Evolutionary conservation across 2,329 filamentous ascomycete species (phyloP), one percentile per base, ranked within the genome.

Genomic region (Xylaria multiplex): DNA sequence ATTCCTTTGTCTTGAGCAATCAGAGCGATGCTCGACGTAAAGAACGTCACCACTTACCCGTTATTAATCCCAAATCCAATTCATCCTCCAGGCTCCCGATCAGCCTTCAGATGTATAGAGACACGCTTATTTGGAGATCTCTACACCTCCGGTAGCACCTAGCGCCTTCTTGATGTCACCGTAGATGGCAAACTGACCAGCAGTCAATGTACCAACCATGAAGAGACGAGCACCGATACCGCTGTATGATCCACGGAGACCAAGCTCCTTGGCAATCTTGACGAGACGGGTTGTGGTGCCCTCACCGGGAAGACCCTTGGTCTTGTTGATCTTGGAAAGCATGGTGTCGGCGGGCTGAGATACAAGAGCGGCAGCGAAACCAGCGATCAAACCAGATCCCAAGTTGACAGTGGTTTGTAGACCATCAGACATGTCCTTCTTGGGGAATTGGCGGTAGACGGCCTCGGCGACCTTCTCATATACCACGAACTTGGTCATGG

Each of bases 251-350:
- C 90, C 90, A 73, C 84, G 83, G 78, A 93, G 71, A 78, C 90
- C 90, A 70, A 93, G 88, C 80, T 93, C 90, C 80, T 88, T 88
- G 73, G 82, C 89, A 76, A 93, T 92, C 88, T 92, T 92, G 82
- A 92, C 83, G 72, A 93, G 81, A 80, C 90, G 88, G 81, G 82
- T 85, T 76, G 85, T 86, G 74, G 89, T 92, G 75, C 90, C 85
- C 84, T 93, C 90, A 82, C 90, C 90, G 64, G 90, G 90, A 62
- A 86, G 82, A 81, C 89, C 90, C 73, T 89, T 88, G 80, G 88
- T 90, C 88, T 92, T 92, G 88, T 92, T 92, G 85, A 92, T 92
- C 87, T 92, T 92, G 81, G 86, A 89, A 72, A 93, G 87, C 90
- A 93, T 93, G 74, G 90, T 92, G 80, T 93, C 90, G 77, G 90